These are phyloP conservation scores for Buxus sempervirens DNA, from an alignment of 164 flowering plant species.

Conservation along the genomic window DNA sequence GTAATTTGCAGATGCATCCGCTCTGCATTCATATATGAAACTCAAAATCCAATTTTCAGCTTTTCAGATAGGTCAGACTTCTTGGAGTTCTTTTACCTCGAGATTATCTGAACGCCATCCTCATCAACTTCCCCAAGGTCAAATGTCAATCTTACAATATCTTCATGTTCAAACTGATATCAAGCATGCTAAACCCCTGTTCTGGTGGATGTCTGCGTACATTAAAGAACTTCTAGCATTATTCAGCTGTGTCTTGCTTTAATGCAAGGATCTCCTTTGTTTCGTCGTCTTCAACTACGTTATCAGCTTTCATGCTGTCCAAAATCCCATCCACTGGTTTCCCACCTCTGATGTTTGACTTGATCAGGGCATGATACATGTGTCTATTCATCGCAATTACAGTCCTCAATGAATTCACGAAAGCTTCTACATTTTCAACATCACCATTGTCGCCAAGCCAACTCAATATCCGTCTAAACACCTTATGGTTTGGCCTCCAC, in stretches of 20 bases:
- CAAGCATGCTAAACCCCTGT: no score
- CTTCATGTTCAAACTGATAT: no score
- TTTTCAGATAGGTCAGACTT: no score
- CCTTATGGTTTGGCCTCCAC: constrained; percentile 39
- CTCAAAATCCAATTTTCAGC: no score
- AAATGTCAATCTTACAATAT: no score
- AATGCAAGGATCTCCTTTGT: constrained; percentile 35
- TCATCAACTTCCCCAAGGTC: no score
- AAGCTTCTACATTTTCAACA: constrained; percentile 37
- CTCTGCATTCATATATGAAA: no score
- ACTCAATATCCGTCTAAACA: constrained; percentile 28
- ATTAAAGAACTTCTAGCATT: not conserved
- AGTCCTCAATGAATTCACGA: constrained; percentile 32
- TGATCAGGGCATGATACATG: constrained; percentile 52
- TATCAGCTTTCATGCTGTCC: constrained; percentile 45
- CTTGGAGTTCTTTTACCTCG: no score
- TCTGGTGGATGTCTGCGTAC: no score
- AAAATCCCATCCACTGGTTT: constrained; percentile 37
- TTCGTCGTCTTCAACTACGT: constrained; percentile 39
- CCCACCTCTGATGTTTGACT: constrained; percentile 36
- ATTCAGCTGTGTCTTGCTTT: not conserved
- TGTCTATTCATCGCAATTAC: constrained; percentile 27
- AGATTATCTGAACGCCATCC: no score
- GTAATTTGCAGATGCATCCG: no score
- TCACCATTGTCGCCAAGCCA: constrained; percentile 47